Base-by-base conservation (phyloP, 768 basidiomycete species). In the Psilocybe cubensis region DNA sequence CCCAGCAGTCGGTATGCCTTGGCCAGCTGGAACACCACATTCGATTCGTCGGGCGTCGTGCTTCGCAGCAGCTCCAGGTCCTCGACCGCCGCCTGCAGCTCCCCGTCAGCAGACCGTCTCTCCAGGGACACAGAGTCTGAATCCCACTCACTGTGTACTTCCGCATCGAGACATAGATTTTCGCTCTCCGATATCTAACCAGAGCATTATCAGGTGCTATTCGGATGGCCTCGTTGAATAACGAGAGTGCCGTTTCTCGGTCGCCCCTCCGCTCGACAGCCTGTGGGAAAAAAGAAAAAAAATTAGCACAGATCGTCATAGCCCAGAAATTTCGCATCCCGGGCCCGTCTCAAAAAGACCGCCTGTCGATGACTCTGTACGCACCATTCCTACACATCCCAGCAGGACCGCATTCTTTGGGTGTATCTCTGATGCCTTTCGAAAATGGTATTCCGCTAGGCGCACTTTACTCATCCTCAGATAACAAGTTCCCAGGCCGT, bases 401-500 rank as follows among this genome's bases (percentile, higher is more conserved):
- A 96, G 77, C 59, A 99, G 79, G n/a, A 98, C 94, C 12, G 94
- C 94, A 72, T 97, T 98, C 63, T 88, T 84, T 38, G 95, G 92
- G 72, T 98, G 94, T 71, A 99, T 95, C 64, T 91, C 87, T 31
- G 89, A 82, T 3, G 97, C 96, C 70, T 89, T 91, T 64, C 92
- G 84, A 79, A 93, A 98, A 75, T 98, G 96, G 76, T 96, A 98
- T 71, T 98, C 95, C 42, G 97, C 97, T 50, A 96, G 79, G 43
- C 92, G 87, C 56, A 92, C 77, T 78, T 96, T 98, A 74, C 92
- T 95, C 84, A 90, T 93, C 66, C 94, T 84, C 71, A 96, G 80
- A 79, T 98, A 98, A 69, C 95, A 98, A 31, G 92, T 92, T 59
- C 97, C 97, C 64, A 99, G 79, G n/a, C 97, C 97, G 73, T 98